Conservation (phyloP, 2,329 filamentous ascomycete genomes). For the Cladosporium velox region DNA sequence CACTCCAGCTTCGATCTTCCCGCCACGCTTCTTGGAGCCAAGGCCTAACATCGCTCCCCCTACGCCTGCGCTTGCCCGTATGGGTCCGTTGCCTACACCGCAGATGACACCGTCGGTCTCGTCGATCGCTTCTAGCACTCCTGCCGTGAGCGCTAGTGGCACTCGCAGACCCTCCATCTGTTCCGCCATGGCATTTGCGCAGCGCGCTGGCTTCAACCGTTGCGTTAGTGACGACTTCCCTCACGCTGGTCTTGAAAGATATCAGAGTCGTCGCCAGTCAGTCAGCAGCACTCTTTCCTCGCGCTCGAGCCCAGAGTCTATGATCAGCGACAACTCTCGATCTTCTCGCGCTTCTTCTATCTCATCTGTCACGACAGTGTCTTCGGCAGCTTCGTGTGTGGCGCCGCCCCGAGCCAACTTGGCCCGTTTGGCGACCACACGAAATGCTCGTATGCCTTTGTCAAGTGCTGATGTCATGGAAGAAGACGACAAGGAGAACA, state of each 20-base stretch:
- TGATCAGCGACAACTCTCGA: slow-evolving; percentile 60
- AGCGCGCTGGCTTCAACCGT: slow-evolving; percentile 57
- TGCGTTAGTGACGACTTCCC: slow-evolving; percentile 55
- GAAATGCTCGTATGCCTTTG: slow-evolving; percentile 48
- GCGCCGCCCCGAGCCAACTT: slow-evolving; percentile 51
- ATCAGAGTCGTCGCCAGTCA: slow-evolving; percentile 45
- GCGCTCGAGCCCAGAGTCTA: slow-evolving; percentile 61
- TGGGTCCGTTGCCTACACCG: slow-evolving; percentile 62
- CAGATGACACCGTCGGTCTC: slow-evolving; percentile 57
- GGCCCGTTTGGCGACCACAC: slow-evolving; percentile 56
- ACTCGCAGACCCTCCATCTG: slow-evolving; percentile 59
- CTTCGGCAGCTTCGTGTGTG: slow-evolving; percentile 47
- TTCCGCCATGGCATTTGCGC: slow-evolving; percentile 59
- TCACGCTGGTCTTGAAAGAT: slow-evolving; percentile 29
- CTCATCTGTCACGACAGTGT: slow-evolving; percentile 53
- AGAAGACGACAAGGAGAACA: slow-evolving; percentile 30
- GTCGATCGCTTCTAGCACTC: slow-evolving; percentile 55
- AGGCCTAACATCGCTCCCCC: slow-evolving; percentile 51
- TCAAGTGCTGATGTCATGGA: slow-evolving; percentile 25
- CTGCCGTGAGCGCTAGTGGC: slow-evolving; percentile 60
- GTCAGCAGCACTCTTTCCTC: slow-evolving; percentile 56
- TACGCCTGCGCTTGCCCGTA: slow-evolving; percentile 57
- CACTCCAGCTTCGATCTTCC: slow-evolving; percentile 41
- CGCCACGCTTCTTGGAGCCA: slow-evolving; percentile 54
- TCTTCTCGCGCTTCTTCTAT: slow-evolving; percentile 59